Base-by-base conservation (phyloP, 495 filamentous ascomycete species). In the Cercophora sp. region DNA sequence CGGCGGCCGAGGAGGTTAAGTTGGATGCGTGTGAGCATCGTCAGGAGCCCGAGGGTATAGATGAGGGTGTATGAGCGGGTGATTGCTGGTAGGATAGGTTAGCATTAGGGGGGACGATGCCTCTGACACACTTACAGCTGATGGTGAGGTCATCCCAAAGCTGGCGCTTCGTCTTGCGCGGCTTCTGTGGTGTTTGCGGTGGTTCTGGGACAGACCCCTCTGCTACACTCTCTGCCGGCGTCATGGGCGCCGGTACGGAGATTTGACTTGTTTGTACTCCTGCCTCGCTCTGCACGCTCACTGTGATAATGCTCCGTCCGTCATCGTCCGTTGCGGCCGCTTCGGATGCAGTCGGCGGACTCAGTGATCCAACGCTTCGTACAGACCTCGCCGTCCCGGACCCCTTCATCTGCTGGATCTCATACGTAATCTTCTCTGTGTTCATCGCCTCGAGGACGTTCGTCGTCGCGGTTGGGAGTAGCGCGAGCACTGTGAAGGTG, bases 101-200 rank as follows among this genome's bases (percentile, higher is more conserved):
- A 11, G 1, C 16, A 61, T 70, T 58, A 73, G 68, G 43, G 13
- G 1, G 1, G 3, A 3, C 5, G 20, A 2, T 6, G 22, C 10
- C 10, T n/a, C 25, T 1, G 18, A 3, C 10, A 9, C 2, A 51
- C 88, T 62, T 73, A 95, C 91, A 90, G 71, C 81, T 87, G 56
- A 99, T 96, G 62, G 96, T 99, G 59, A 99, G 82, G 61, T 99
- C 94, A 68, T 94, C 89, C 93, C 93, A 99, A 15, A 99, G 75
- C 70, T 96, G 89, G 20, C 84, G 80, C 76, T 96, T 98, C 34
- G 84, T 87, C 69, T 85, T 93, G 59, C 83, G 84, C 40, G 82
- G 72, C 59, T 75, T 81, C 35, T 62, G 59, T 3, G 60, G 60
- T 37, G 40, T 31, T 24, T 51, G 18, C 6, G 45, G 50, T 19